phyloP scores from a whole-genome alignment of 805 yeast genomes.

The Nakazawaea populi region DNA sequence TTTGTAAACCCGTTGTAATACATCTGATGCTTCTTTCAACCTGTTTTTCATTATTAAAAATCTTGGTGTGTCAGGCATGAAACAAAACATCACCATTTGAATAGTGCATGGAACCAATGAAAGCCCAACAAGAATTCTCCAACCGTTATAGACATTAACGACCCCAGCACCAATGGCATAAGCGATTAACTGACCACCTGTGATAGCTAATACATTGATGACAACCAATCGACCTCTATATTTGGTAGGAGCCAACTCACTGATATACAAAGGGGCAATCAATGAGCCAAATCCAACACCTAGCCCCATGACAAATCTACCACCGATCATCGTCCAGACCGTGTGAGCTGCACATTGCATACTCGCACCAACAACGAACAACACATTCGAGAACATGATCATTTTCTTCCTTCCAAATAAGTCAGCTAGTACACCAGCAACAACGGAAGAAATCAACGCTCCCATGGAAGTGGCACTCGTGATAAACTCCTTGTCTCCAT shows the following conservation, averaged over 20 bases:
- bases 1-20: constrained; percentile 32
- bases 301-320: constrained; percentile 46
- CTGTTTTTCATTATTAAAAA: constrained; percentile 40
- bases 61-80: constrained; percentile 52
- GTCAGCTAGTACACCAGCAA: constrained; percentile 46
- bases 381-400: constrained; percentile 38
- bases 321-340: constrained; percentile 45
- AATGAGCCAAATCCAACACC: constrained; percentile 54
- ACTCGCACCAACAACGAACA: constrained; percentile 43
- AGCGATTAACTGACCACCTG: constrained; percentile 53
- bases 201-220: constrained; percentile 45
- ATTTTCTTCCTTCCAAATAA: constrained; percentile 40
- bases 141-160: constrained; percentile 35
- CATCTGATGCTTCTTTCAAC: constrained; percentile 31
- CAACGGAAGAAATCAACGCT: constrained; percentile 42
- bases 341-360: constrained; percentile 38
- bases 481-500: constrained; percentile 43
- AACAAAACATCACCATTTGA: constrained; percentile 39
- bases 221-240: constrained; percentile 49
- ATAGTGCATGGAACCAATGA: constrained; percentile 46
- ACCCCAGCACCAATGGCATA: constrained; percentile 47
- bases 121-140: constrained; percentile 46
- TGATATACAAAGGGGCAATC: constrained; percentile 47
- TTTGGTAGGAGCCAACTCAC: constrained; percentile 47
- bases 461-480: constrained; percentile 54